phyloP scores from a whole-genome alignment of 768 basidiomycete genomes.

The Saitozyma podzolica region DNA sequence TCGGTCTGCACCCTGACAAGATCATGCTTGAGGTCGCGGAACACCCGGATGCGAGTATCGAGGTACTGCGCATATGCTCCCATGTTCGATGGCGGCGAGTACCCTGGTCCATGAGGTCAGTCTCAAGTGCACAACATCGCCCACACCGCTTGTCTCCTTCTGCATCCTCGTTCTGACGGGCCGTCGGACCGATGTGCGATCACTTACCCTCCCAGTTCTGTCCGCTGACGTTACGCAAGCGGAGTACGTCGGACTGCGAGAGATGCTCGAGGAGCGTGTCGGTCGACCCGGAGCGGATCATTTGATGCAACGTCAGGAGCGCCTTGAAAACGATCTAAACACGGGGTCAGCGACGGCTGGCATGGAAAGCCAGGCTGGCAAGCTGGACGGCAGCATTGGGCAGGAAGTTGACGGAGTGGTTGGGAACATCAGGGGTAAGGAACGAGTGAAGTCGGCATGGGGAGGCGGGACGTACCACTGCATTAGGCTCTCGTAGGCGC shows the following conservation, averaged over 20 bases:
- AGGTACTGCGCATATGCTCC: slow-evolving; percentile 85
- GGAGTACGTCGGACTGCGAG: slow-evolving; percentile 71
- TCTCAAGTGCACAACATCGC: too few species aligned
- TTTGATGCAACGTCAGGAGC: slow-evolving; percentile 87
- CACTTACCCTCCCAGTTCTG: slow-evolving; percentile 82
- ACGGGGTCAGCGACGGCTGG: neutral
- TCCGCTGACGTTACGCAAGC: slow-evolving; percentile 74
- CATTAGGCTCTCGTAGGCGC: slow-evolving; percentile 86
- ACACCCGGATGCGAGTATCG: slow-evolving; percentile 81
- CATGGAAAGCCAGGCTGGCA: too few species aligned
- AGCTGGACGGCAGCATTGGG: too few species aligned
- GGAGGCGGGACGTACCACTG: slow-evolving; percentile 62
- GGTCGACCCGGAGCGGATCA: slow-evolving; percentile 95
- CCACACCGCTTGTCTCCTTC: neutral
- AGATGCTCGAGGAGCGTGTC: slow-evolving; percentile 87
- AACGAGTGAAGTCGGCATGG: neutral
- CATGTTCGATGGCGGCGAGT: slow-evolving; percentile 79
- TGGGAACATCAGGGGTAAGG: slow-evolving; percentile 1
- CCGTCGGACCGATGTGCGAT: neutral
- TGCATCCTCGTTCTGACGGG: neutral
- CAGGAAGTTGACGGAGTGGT: neutral
- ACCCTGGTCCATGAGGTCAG: slow-evolving; percentile 60
- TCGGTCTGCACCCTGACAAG: slow-evolving; percentile 91
- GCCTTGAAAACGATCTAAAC: slow-evolving; percentile 94
- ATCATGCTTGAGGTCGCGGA: slow-evolving; percentile 88